Evolutionary conservation across 1,284 basidiomycete genomes (phyloP), one percentile per base, ranked within the genome.

Genomic region (Fomitopsis schrenkii): DNA sequence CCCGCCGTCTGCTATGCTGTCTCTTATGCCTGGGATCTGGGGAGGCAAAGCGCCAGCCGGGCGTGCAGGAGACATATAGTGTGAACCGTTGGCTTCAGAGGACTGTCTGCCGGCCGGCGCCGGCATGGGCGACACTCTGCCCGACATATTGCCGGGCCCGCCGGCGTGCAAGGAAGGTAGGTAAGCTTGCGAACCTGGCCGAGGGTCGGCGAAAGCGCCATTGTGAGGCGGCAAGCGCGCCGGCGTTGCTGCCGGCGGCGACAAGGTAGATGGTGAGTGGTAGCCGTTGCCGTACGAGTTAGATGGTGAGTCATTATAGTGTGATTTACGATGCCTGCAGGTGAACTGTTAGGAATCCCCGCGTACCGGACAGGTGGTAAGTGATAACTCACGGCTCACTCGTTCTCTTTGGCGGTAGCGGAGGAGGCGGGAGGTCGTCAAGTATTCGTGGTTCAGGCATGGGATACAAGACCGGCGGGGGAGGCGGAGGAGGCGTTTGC

Each of bases 381-480:
- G n/a, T 10, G 19, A 28, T 57, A n/a, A 68, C 67, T 57, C 59
- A 74, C 71, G 70, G 66, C 40, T 72, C 71, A 33, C 68, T 70
- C 2, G 59, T 58, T 38, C 67, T 66, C 62, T 70, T 71, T 33
- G 63, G 62, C 5, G 64, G 64, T 46, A 52, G 54, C 12, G 56
- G 64, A 42, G 57, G 58, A 8, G 55, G 59, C 3, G 63, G 50
- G 28, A 55, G 36, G 5, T 72, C 71, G 5, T 70, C 68, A 12
- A 48, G 19, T 26, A 64, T 61, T 26, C 67, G 66, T 33, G 62
- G 67, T 22, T 72, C 71, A 8, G 72, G 71, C 68, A 74, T 71
- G 26, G 33, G 54, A 57, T 55, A 60, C 22, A 45, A 41, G 1
- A 61, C 41, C 22, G 52, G 62, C 15, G 63, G 57, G 44, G 68